phyloP scores from a whole-genome alignment of 257 asterid species.

The Fraxinus cuspidata region DNA sequence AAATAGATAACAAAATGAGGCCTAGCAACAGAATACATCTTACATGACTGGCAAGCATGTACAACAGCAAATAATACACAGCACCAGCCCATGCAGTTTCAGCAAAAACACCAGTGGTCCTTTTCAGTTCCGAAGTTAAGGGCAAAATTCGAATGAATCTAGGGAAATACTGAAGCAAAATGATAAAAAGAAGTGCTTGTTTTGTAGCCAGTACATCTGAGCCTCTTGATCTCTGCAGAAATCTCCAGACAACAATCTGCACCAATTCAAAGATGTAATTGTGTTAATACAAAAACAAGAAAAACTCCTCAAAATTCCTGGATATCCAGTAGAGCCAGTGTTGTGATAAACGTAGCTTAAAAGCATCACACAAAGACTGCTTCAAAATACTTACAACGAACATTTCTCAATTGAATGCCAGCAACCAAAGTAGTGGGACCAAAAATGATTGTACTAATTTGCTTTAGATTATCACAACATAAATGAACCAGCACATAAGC shows the following conservation, averaged over 20 bases:
- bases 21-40: conserved; percentile 30
- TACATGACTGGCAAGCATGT: conserved; percentile 99
- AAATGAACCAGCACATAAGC: neutral
- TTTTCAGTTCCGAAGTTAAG: conserved; percentile 84
- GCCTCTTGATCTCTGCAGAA: conserved; percentile 79
- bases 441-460: neutral
- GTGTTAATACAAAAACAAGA: conserved; percentile 7
- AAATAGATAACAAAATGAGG: neutral
- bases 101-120: conserved; percentile 98
- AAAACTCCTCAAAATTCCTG: conserved; percentile 9
- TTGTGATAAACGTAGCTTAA: neutral
- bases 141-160: conserved; percentile 75
- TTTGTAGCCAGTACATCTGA: conserved; percentile 90
- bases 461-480: neutral
- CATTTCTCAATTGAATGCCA: neutral
- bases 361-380: neutral
- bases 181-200: conserved; percentile 73
- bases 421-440: neutral
- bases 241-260: conserved; percentile 98
- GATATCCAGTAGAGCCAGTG: conserved; percentile 9
- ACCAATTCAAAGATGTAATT: conserved; percentile 16
- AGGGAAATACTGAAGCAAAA: conserved; percentile 86
- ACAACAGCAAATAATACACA: conserved; percentile 79
- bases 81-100: conserved; percentile 99
- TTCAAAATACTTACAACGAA: neutral